Conservation (phyloP, 2,329 filamentous ascomycete species). For the Colletotrichum sp. region DNA sequence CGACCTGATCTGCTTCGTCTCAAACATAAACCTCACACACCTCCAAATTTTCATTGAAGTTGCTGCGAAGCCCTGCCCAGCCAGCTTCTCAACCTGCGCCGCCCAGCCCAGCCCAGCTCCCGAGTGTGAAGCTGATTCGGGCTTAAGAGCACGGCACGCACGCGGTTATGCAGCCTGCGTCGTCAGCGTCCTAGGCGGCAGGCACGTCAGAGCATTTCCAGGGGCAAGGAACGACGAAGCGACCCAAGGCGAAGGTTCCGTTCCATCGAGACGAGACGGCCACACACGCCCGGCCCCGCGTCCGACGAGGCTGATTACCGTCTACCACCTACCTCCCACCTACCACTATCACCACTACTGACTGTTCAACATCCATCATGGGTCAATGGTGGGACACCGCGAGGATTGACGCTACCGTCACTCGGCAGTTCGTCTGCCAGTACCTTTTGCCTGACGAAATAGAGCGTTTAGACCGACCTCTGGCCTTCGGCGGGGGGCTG, state of each 20-base stretch:
- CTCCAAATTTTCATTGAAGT: background rate
- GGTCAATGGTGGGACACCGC: conserved; percentile 72
- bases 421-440: conserved; percentile 68
- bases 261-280: background rate
- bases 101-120: background rate
- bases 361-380: conserved; percentile 6
- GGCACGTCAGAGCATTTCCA: conserved; percentile 1
- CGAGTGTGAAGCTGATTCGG: background rate
- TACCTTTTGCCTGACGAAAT: conserved; percentile 69
- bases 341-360: background rate
- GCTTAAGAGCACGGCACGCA: background rate
- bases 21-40: conserved; percentile 17
- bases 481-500: conserved; percentile 70
- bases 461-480: conserved; percentile 63
- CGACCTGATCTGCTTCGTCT: conserved; percentile 7
- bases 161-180: conserved; percentile 15
- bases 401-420: conserved; percentile 73
- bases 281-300: background rate
- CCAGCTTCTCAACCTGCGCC: background rate
- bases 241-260: background rate
- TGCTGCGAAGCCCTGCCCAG: background rate
- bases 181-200: conserved; percentile 10
- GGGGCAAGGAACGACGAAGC: background rate
- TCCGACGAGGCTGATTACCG: background rate
- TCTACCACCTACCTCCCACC: background rate